Evolutionary conservation across 2,329 filamentous ascomycete species (phyloP).

Genomic region (Talaromyces sp.): DNA sequence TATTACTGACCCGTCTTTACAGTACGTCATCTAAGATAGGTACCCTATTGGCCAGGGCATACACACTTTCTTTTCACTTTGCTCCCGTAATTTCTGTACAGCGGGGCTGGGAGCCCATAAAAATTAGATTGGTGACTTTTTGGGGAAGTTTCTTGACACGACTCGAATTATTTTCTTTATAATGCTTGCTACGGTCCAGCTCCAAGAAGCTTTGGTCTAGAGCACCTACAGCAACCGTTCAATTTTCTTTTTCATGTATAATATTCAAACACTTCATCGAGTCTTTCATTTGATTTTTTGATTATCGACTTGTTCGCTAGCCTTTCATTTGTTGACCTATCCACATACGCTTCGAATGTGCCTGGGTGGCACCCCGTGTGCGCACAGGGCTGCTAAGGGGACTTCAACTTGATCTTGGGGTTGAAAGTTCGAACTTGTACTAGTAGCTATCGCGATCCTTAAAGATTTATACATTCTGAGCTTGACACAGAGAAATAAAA

Average conservation of each 20-base stretch:
- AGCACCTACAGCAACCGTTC: conserved; percentile 4
- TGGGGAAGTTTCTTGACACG: conserved; percentile 9
- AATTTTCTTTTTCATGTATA: conserved; percentile 28
- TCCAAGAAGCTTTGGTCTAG: background rate
- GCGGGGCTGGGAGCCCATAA: conserved; percentile 12
- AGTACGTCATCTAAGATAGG: conserved; percentile 40
- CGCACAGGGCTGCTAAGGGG: too few species aligned
- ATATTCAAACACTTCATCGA: conserved; percentile 25
- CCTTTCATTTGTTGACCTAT: too few species aligned
- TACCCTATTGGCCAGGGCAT: background rate
- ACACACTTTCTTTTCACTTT: background rate
- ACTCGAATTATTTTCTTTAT: conserved; percentile 19
- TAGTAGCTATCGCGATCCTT: too few species aligned
- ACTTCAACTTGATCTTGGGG: too few species aligned
- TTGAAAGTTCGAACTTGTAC: too few species aligned
- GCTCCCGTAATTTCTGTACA: conserved; percentile 11
- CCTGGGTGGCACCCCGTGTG: too few species aligned
- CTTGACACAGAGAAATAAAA: too few species aligned
- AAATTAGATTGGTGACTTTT: conserved; percentile 8
- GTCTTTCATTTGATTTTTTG: conserved; percentile 2
- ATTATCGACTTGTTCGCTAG: background rate
- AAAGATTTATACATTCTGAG: too few species aligned
- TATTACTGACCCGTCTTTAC: conserved; percentile 4
- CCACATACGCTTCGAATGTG: too few species aligned
- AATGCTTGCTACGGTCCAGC: conserved; percentile 17